Base-by-base conservation (phyloP, 139 green algal genomes). In the Asterochloris sp. region DNA sequence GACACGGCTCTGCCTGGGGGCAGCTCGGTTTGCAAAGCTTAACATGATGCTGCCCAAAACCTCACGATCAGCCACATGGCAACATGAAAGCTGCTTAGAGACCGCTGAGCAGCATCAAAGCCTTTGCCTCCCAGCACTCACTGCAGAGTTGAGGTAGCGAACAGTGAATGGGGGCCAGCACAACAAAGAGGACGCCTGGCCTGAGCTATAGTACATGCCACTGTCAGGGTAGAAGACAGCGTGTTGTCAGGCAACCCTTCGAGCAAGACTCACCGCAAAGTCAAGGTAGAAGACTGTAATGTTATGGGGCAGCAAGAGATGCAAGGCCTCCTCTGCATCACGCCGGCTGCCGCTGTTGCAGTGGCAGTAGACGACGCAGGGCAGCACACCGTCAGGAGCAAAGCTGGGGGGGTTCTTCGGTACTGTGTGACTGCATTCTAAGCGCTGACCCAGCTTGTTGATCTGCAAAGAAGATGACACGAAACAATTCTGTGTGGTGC, bases 281-380 rank as follows among this genome's bases (percentile, higher is more conserved):
- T 98, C 95, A 26, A 98, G 75, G 12, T 89, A 87, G 74, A 98
- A 94, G 0, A 98, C 94, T 15, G 89, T 91, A 23, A 97, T 88
- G 15, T 91, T 89, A 11, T 90, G 82, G 0, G 94, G 94, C 27
- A 98, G 86, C 60, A 98, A 83, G 67, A 91, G 76, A 38, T 82
- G 86, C n/a, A 97, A 75, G 0, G 94, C 92, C 82, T 98, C 95
- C 79, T 97, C 93, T 0, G 92, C 90, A 79, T 96, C 95, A 0
- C 93, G 83, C 63, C 94, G 78, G 84, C 88, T 94, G 82, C 95
- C 95, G 82, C 90, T 95, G 88, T 98, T 98, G 86, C 93, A 96
- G 86, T 97, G 93, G 78, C 90, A 95, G 82, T 98, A 97, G n/a
- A 98, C 78, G 27, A 97, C 93, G 64, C 89, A 93, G 0, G 94